These are phyloP conservation scores for Soucietia sequanensis DNA, from an alignment of 805 yeast species.

Conservation along the genomic window DNA sequence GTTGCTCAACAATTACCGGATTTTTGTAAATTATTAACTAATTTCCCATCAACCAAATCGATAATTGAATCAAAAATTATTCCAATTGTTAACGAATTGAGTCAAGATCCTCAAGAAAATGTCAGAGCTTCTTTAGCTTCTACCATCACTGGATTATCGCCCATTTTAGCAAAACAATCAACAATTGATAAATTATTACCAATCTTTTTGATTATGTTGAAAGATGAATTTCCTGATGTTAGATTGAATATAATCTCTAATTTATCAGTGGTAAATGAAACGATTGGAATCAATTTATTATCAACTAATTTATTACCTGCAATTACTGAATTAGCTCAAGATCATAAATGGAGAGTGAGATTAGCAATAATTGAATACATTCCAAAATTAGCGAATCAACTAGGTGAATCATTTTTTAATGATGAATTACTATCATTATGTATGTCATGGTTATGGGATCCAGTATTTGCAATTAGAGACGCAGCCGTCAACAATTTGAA, in stretches of 20 bases:
- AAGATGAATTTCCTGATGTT: slow-evolving; percentile 96
- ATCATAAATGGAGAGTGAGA: slow-evolving; percentile 96
- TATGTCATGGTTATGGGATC: slow-evolving; percentile 98
- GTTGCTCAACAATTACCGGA: slow-evolving; percentile 88
- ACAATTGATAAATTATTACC: slow-evolving; percentile 85
- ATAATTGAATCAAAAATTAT: slow-evolving; percentile 67
- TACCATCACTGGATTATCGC: slow-evolving; percentile 82
- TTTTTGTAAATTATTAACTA: slow-evolving; percentile 53
- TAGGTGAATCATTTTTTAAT: slow-evolving; percentile 91
- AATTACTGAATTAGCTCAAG: slow-evolving; percentile 92
- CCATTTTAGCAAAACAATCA: slow-evolving; percentile 77
- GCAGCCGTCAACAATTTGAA: slow-evolving; percentile 89
- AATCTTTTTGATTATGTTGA: slow-evolving; percentile 86
- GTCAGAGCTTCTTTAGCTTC: slow-evolving; percentile 92
- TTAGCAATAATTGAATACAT: slow-evolving; percentile 95
- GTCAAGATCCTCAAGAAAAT: slow-evolving; percentile 88
- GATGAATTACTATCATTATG: slow-evolving; percentile 87
- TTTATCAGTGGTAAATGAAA: slow-evolving; percentile 87
- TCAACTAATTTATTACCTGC: slow-evolving; percentile 92
- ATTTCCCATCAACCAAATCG: slow-evolving; percentile 34
- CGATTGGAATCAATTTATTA: slow-evolving; percentile 85
- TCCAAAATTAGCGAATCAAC: slow-evolving; percentile 89
- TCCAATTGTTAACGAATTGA: slow-evolving; percentile 79
- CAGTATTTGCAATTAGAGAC: slow-evolving; percentile 92
- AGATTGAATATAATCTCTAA: slow-evolving; percentile 91